Base-by-base conservation (phyloP, 805 yeast genomes). In the Ogataea sp. region DNA sequence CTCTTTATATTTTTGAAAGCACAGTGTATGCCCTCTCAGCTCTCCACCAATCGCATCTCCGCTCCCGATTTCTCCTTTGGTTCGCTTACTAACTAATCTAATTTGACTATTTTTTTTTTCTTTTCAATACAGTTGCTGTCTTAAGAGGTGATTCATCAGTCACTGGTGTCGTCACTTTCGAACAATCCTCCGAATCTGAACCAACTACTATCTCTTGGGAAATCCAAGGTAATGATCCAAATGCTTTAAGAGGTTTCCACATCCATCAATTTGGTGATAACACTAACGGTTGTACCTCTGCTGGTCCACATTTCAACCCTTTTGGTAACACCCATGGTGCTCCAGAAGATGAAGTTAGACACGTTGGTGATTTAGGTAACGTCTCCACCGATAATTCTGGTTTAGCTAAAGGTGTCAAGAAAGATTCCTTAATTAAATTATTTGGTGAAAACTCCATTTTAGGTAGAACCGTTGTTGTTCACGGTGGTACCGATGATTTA, bases 261-360 rank as follows among this genome's bases (percentile, higher is more conserved):
- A 71, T 93, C 61, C 98, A 93, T 69, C 83, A 86, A 61, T 93
- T 93, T 58, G 98, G 98, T 71, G 98, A 93, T 73, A 87, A 86
- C 80, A 87, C 98, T 68, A 93, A 93, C 65, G 98, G 98, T 51
- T 93, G 98, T 72, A 90, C 96, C 44, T 85, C 96, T 50, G 96
- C 97, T 40, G 97, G 97, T 59, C 96, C 96, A 43, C 97, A 89
- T 71, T 88, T 87, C 78, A 82, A 89, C 76, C 96, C 96, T 51
- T 83, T 82, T 62, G 73, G 76, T 46, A 83, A 83, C 73, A 76
- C 76, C 50, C 97, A 88, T 64, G 97, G 97, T 71, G 88, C 89
- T 41, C 96, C 96, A 66, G 77, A 76, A 55, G 95, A 83, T 53
- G 79, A 73, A 49, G 65, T 47, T 45, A 78, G 90, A 70, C 96